Base-by-base conservation (phyloP, 805 yeast species). In the Saccharomycopsis sp. region DNA sequence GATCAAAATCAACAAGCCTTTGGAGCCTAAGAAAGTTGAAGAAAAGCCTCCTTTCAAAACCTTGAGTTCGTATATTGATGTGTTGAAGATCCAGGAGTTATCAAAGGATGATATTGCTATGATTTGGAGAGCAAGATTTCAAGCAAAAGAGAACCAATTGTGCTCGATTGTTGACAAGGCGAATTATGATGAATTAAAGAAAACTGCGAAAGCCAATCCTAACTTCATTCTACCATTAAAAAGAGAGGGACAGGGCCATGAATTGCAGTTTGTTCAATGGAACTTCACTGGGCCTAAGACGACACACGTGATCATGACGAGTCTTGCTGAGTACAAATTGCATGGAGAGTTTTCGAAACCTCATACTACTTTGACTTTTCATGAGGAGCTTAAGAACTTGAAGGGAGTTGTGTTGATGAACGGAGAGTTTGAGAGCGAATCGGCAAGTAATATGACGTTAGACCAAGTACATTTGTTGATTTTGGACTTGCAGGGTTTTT, bases 251-350 rank as follows among this genome's bases (percentile, higher is more conserved):
- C 74, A 73, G 24, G 85, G 84, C 59, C 73, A 76, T 67, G 99
- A 94, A 72, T 78, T 94, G 73, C 97, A 94, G 68, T 90, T 87
- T 69, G 83, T 92, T 22, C 98, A 94, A 73, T 94, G 99, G 99
- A 78, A 83, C 19, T 89, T 90, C 69, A 92, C 87, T 14, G 96
- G 93, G 0, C 85, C 88, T 15, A 66, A 83, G 49, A 92, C 97
- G 1, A 77, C 89, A 0, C 97, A 94, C 73, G 89, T 96, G 68
- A 79, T 94, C 80, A 77, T 94, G 65, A 94, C 99, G 1, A 84
- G 97, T 0, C 78, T 94, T 63, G 92, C 94, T 1, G 98, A 94
- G 72, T 94, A 83, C 72, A 91, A 93, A 70, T 78, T 91, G 29
- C 97, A 93, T 68, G 83, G 82, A 58, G 97, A 93, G 68, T 94